Conservation (phyloP, 2,329 filamentous ascomycete genomes). For the Ambrosiella xylebori region DNA sequence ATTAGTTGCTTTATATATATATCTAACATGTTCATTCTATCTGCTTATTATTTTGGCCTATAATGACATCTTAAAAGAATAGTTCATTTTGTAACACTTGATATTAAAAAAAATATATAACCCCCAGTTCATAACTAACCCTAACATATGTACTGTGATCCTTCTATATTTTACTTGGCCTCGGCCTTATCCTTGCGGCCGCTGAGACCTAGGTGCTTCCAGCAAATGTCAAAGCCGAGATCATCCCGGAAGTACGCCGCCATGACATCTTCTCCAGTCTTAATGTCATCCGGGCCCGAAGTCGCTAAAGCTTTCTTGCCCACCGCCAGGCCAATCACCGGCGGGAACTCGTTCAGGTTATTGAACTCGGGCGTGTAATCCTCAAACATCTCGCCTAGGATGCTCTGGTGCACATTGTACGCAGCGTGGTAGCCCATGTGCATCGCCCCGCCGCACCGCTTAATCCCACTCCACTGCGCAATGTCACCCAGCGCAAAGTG, state of each 20-base stretch:
- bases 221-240: conserved; percentile 44
- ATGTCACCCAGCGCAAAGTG: conserved; percentile 60
- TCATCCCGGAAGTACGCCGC: conserved; percentile 50
- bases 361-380: conserved; percentile 28
- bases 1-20: no score
- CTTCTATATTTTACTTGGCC: neutral
- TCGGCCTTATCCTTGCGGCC: conserved; percentile 14
- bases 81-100: no score
- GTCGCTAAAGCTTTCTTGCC: conserved; percentile 53
- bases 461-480: conserved; percentile 58
- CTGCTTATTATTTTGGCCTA: no score
- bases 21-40: no score
- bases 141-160: neutral
- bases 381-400: conserved; percentile 27
- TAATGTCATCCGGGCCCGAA: conserved; percentile 37
- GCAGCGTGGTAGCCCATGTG: conserved; percentile 51
- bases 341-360: conserved; percentile 35
- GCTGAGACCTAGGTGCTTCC: conserved; percentile 34
- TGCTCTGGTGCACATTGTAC: conserved; percentile 48
- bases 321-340: conserved; percentile 55
- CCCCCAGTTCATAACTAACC: neutral
- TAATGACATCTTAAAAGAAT: no score
- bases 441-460: conserved; percentile 61
- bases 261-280: conserved; percentile 44
- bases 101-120: neutral